Evolutionary conservation across 345 rosid genomes (phyloP), one percentile per base, ranked within the genome.

Genomic region (Erucastrum elatum): DNA sequence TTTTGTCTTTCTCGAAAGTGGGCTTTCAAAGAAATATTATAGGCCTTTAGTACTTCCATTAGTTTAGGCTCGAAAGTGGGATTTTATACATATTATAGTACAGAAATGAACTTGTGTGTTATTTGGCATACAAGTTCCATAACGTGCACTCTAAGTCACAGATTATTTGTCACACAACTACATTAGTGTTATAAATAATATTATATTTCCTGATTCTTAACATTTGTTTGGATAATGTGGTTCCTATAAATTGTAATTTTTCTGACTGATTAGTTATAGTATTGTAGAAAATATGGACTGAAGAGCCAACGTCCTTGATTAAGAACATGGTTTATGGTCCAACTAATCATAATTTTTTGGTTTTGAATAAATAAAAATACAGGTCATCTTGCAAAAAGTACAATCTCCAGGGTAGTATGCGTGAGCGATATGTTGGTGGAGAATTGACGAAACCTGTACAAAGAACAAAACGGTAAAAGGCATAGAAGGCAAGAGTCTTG

Each of bases 391-490:
- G 98, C 87, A 92, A 90, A 82, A 91, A 86, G 27, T 94, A 94
- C 74, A 92, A 90, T 44, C 72, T 94, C 67, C 98, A 94, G 31
- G 29, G 98, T 94, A 66, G 96, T 95, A 0, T 94, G 97, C 29
- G 98, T 88, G 26, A 86, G 85, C 81, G 98, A 92, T 73, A 90
- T 94, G 98, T 64, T 91, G 25, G 87, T 86, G 76, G 98, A 92
- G 86, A 92, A 78, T 71, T 92, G 97, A 97, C 82, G 83, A 11
- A 91, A 84, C 25, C n/a, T 91, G 8, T 91, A 91, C 75, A 78
- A 59, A 17, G 86, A 87, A 29, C 56, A 66, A 15, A 77, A 30
- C 0, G 87, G 84, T 25, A 86, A 82, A 21, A 53, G 85, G 73
- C 66, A 5, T 79, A 61, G 88, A 86, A 77, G 72, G 60, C 1